Conservation (phyloP, 2,329 filamentous ascomycete genomes). For the Sporothrix euskadiensis region DNA sequence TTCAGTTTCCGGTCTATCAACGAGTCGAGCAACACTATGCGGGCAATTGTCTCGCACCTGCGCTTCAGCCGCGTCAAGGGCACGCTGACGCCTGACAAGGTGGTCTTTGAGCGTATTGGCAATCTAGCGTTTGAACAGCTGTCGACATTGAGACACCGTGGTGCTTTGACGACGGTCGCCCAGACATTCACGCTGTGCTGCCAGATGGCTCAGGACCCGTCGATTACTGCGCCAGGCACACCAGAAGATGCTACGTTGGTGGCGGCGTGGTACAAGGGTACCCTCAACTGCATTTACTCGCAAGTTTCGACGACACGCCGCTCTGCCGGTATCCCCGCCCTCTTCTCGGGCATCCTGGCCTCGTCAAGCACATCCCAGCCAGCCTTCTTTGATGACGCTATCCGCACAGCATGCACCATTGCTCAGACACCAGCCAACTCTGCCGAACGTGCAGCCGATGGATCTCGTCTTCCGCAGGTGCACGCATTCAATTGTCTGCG, state of each 20-base stretch:
- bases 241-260: constrained; percentile 52
- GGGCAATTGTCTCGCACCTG: constrained; percentile 58
- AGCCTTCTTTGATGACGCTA: constrained; percentile 63
- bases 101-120: constrained; percentile 67
- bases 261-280: constrained; percentile 69
- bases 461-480: constrained; percentile 77
- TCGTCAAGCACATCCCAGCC: constrained; percentile 60
- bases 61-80: constrained; percentile 49
- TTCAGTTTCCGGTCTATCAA: constrained; percentile 96
- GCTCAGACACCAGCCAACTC: constrained; percentile 53
- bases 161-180: constrained; percentile 90
- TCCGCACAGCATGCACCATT: constrained; percentile 62
- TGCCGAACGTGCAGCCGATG: constrained; percentile 57
- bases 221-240: constrained; percentile 38
- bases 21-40: constrained; percentile 79
- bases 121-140: constrained; percentile 79
- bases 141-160: constrained; percentile 79
- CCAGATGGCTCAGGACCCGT: constrained; percentile 55
- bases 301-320: constrained; percentile 82
- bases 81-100: constrained; percentile 50
- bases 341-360: constrained; percentile 78
- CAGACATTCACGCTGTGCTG: constrained; percentile 85
- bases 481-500: constrained; percentile 94
- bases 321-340: constrained; percentile 86
- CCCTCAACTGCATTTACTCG: constrained; percentile 68